phyloP scores from a whole-genome alignment of 192 early-diverging fungal genomes.

The Funneliformis mosseae region DNA sequence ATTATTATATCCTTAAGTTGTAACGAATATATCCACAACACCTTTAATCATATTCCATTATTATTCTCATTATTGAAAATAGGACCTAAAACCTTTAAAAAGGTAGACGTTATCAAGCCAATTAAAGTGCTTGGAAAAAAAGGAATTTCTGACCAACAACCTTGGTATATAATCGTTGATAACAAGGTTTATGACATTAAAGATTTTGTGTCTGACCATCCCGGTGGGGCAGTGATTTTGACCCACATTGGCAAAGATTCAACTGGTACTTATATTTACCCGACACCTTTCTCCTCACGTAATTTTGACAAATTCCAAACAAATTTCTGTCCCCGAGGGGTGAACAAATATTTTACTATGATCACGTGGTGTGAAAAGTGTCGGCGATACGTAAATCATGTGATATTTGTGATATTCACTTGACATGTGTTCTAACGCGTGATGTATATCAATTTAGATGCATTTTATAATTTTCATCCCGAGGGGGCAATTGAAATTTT shows the following conservation, averaged over 20 bases:
- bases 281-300: no score
- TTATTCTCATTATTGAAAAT: not conserved
- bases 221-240: conserved; percentile 75
- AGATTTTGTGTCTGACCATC: conserved; percentile 76
- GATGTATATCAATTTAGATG: conserved; percentile 46
- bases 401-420: not conserved
- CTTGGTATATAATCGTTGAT: conserved; percentile 68
- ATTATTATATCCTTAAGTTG: not conserved
- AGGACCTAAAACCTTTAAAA: conserved; percentile 42
- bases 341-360: no score
- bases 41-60: not conserved
- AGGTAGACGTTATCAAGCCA: conserved; percentile 41
- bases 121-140: conserved; percentile 34
- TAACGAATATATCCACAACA: not conserved
- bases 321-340: no score
- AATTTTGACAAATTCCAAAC: no score
- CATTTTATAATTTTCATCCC: conserved; percentile 80
- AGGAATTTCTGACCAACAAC: conserved; percentile 43
- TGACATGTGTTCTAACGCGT: no score
- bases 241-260: conserved; percentile 78
- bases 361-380: no score
- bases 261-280: conserved; percentile 49
- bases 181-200: conserved; percentile 81
- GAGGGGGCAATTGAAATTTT: conserved; percentile 63
- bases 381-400: no score